A percentile compares a stretch with the other conserved stretches of the same genome.
Conservation (phyloP, 179 eudicot genomes). For the Silene vulgaris region DNA sequence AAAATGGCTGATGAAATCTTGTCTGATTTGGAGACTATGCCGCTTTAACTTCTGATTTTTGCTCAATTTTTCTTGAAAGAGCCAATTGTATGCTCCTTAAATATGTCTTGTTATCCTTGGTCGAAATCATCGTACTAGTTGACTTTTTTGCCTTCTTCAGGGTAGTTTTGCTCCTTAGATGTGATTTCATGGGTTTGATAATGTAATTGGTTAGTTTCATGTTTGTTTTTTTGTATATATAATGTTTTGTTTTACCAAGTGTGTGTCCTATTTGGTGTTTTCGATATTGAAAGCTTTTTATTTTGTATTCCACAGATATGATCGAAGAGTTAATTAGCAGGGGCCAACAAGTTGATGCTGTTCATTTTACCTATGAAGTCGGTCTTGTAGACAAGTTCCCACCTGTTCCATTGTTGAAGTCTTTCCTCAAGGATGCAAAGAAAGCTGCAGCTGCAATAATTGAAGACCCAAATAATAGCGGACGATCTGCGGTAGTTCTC, state of each 20-base stretch:
- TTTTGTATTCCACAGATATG: constrained; percentile 51
- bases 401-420: constrained; percentile 75
- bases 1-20: neutral
- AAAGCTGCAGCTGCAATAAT: constrained; percentile 71
- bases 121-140: neutral
- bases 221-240: neutral
- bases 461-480: constrained; percentile 78
- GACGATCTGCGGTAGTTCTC: constrained; percentile 72
- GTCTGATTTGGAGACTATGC: neutral
- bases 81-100: neutral
- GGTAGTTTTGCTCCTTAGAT: neutral
- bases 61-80: neutral
- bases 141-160: neutral
- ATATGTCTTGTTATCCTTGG: neutral
- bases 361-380: constrained; percentile 87
- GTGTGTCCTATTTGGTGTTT: neutral
- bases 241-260: neutral
- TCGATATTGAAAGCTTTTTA: neutral
- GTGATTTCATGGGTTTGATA: constrained; percentile 3
- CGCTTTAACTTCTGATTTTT: neutral
- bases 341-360: constrained; percentile 99
- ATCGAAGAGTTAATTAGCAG: constrained; percentile 89
- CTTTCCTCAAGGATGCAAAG: constrained; percentile 87
- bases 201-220: neutral
- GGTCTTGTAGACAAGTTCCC: constrained; percentile 86